These are phyloP conservation scores for Euphrasia confusa DNA, from an alignment of 257 asterid species.

Conservation along the genomic window DNA sequence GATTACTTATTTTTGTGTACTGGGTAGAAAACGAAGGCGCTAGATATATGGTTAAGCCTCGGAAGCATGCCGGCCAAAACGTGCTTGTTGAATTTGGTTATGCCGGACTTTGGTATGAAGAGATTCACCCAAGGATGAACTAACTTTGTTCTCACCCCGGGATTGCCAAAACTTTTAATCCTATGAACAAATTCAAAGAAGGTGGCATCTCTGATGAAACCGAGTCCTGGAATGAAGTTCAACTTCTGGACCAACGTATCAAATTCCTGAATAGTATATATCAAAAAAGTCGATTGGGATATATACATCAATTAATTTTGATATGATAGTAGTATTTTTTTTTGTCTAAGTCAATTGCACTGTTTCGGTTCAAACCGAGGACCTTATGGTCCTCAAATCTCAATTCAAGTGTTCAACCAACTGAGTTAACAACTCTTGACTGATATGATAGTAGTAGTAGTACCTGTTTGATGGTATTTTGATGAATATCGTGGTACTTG, in stretches of 20 bases:
- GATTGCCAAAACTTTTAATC: conserved; percentile 21
- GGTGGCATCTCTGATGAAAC: conserved; percentile 25
- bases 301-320: no score
- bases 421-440: no score
- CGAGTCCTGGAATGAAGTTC: conserved; percentile 27
- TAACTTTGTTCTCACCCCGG: conserved; percentile 27
- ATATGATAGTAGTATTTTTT: no score
- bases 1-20: conserved; percentile 40
- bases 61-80: conserved; percentile 52
- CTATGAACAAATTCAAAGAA: conserved; percentile 28
- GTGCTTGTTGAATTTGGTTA: conserved; percentile 49
- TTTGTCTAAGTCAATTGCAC: no score
- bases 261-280: no score
- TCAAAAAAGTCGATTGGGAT: no score
- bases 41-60: conserved; percentile 32
- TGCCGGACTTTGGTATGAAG: conserved; percentile 60
- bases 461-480: conserved; percentile 25
- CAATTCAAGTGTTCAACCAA: no score
- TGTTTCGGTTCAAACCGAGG: no score
- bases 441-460: no score
- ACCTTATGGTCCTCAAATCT: no score
- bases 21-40: conserved; percentile 63
- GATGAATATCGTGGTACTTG: conserved; percentile 40
- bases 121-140: conserved; percentile 87
- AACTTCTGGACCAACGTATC: conserved; percentile 23